phyloP scores from a whole-genome alignment of 2,329 filamentous ascomycete species.

The Kalmusia sp. region DNA sequence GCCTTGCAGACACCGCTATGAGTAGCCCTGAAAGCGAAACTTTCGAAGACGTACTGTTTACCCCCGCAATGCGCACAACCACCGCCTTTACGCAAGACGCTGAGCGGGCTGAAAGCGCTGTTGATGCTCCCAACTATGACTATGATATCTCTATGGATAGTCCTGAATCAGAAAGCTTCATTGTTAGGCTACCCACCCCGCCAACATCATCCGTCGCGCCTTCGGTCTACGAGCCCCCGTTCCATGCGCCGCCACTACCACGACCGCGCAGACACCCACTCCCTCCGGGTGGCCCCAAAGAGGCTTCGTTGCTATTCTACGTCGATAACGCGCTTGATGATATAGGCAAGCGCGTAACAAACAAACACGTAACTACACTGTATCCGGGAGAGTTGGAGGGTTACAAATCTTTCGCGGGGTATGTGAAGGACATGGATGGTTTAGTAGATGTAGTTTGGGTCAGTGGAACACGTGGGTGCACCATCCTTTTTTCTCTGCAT shows the following conservation, averaged over 20 bases:
- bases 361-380: conserved; percentile 59
- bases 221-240: conserved; percentile 37
- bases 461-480: conserved; percentile 79
- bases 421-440: conserved; percentile 75
- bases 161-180: background rate
- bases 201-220: conserved; percentile 55
- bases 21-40: background rate
- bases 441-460: conserved; percentile 85
- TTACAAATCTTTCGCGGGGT: conserved; percentile 70
- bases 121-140: background rate
- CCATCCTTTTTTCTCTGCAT: background rate
- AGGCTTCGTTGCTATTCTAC: conserved; percentile 64
- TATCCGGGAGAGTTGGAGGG: conserved; percentile 50
- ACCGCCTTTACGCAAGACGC: no score
- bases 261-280: conserved; percentile 61
- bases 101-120: background rate
- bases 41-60: conserved; percentile 1
- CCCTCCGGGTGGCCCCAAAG: conserved; percentile 63
- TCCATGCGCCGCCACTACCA: conserved; percentile 53
- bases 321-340: conserved; percentile 53
- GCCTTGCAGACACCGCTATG: background rate
- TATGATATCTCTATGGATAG: background rate
- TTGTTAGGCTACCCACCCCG: conserved; percentile 49
- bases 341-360: conserved; percentile 30
- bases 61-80: no score